These are phyloP conservation scores for Carallia pectinifolia DNA, from an alignment of 345 rosid genomes.

Conservation along the genomic window DNA sequence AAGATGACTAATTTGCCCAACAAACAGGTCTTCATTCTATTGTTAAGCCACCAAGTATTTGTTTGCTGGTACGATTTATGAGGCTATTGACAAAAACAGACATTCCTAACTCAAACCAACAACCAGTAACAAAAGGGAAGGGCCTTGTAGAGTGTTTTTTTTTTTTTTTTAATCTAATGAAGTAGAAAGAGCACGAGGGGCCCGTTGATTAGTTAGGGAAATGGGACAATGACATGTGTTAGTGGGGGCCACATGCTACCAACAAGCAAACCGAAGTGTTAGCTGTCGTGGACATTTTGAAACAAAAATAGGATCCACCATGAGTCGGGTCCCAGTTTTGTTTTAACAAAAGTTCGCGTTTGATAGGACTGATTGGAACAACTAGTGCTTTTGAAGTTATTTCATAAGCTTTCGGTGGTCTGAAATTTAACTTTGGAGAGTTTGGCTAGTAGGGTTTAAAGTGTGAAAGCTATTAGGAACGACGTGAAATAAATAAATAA, in stretches of 20 bases:
- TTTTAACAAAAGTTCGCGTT: not conserved
- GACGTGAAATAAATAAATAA: too few species aligned
- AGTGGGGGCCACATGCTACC: constrained; percentile 1
- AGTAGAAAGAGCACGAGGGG: not conserved
- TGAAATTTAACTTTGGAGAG: not conserved
- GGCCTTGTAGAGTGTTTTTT: constrained; percentile 7
- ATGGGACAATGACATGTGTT: constrained; percentile 18
- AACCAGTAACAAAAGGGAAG: constrained; percentile 20
- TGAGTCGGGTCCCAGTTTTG: constrained; percentile 4
- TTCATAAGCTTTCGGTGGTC: not conserved
- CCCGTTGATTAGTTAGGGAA: constrained; percentile 17
- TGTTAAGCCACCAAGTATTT: constrained; percentile 3
- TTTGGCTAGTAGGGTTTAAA: not conserved
- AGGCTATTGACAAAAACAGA: constrained; percentile 14
- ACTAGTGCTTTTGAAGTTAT: not conserved
- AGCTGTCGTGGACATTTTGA: constrained; percentile 2
- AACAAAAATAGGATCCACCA: constrained; percentile 1
- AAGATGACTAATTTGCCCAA: not conserved
- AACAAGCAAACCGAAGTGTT: not conserved
- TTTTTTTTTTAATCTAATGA: not conserved
- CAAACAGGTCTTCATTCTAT: constrained; percentile 10
- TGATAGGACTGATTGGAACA: not conserved
- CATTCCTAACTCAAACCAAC: constrained; percentile 28
- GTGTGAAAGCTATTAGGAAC: not conserved
- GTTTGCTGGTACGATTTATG: constrained; percentile 17